Percentiles rank a stretch among this genome's conserved stretches.
Conservation (phyloP, 1,284 basidiomycete genomes). For the Rhodofomes roseus region DNA sequence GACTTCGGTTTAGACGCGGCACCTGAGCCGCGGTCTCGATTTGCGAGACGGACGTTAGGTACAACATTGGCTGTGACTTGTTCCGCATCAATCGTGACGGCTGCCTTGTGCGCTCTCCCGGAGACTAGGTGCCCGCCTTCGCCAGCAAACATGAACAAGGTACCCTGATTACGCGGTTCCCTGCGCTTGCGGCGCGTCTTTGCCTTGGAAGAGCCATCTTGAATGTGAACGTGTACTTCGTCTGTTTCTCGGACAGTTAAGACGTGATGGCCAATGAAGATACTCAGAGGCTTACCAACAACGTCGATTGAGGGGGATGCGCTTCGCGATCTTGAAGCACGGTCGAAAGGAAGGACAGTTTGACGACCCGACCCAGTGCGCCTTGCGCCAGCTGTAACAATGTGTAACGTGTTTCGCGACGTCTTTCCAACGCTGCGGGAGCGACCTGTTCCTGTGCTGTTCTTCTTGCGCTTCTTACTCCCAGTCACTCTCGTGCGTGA, state of each 20-base stretch:
- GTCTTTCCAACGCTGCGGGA: not conserved
- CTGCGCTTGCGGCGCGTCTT: constrained; percentile 11
- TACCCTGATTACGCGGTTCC: constrained; percentile 7
- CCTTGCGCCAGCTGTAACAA: constrained; percentile 11
- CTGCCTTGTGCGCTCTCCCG: constrained; percentile 11
- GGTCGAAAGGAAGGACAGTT: constrained; percentile 15
- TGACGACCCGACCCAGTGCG: constrained; percentile 12
- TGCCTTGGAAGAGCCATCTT: not conserved
- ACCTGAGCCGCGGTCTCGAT: not conserved
- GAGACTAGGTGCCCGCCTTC: constrained; percentile 10
- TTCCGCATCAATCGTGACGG: constrained; percentile 18
- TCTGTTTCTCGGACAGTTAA: not conserved
- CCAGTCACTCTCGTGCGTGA: constrained; percentile 15
- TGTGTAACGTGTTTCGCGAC: not conserved
- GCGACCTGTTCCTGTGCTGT: constrained; percentile 4
- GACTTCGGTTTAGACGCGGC: not conserved
- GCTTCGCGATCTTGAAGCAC: not conserved
- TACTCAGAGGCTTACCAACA: not conserved
- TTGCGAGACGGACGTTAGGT: not conserved
- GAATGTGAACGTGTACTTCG: not conserved
- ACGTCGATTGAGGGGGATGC: not conserved
- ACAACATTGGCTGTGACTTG: not conserved
- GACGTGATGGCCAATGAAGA: not conserved
- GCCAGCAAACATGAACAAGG: constrained; percentile 14
- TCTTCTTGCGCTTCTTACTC: not conserved